Base-by-base conservation (phyloP, 2,329 filamentous ascomycete genomes). In the Cladosporium sp. region DNA sequence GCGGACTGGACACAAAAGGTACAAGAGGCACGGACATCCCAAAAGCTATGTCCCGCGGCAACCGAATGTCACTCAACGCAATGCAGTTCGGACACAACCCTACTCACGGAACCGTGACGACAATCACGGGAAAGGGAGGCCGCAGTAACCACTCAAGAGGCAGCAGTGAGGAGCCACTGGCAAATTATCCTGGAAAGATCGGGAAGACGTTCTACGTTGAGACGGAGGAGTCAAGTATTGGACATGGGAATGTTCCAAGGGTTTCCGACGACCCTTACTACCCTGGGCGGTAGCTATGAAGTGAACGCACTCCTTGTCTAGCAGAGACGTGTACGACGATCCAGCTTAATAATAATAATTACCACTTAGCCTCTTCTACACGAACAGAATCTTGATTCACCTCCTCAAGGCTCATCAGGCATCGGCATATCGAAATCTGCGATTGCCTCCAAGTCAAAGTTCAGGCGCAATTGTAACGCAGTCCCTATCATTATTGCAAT, bases 201-300 rank as follows among this genome's bases (percentile, higher is more conserved):
- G 54, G 54, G n/a, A 56, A 56, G 42, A 56, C 42, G 3, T 56
- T 56, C 20, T 47, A 39, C 2, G 54, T 56, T 14, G 54, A 56
- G 42, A 56, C 54, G 9, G 54, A 56, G 30, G 40, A 45, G 52
- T 25, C 39, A 9, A 25, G 22, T 15, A 25, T 40, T 19, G 37
- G 37, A 38, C 51, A 30, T 47, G 25, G 25, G 15, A 22, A 47
- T 8, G 3, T 34, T 34, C 30, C 30, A 5, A 34, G 30, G 30
- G 9, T 34, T 9, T 8, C 25, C 43, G 28, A 47, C 7, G 43
- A 47, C 17, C 7, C 15, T 11, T 47, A 47, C 43, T 47, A 28
- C 43, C 43, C 43, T 28, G 43, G 22, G 14, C 25, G 43, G 6
- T n/a, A 30, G 43, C 17, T 17, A 47, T 11, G 43, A 47, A n/a